These are phyloP conservation scores for Pleomassaria siparia DNA, from an alignment of 2,329 filamentous ascomycete genomes.

Conservation along the genomic window DNA sequence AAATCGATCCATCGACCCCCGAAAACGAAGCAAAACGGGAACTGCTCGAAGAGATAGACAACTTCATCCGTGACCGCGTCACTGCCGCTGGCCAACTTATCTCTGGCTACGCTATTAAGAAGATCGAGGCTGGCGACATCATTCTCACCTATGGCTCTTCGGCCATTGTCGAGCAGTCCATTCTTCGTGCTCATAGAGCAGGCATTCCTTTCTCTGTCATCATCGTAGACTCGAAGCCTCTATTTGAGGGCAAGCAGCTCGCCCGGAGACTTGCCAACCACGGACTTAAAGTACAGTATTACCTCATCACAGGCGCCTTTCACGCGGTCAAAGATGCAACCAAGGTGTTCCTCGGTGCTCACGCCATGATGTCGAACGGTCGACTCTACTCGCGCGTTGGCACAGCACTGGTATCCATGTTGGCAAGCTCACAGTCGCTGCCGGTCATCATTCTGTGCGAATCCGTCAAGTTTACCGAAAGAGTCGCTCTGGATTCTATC, in stretches of 20 bases:
- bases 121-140: constrained; percentile 77
- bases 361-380: constrained; percentile 95
- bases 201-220: constrained; percentile 82
- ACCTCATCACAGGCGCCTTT: constrained; percentile 74
- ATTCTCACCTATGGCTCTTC: constrained; percentile 86
- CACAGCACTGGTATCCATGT: constrained; percentile 82
- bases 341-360: constrained; percentile 77
- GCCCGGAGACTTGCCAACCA: constrained; percentile 69
- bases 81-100: constrained; percentile 86
- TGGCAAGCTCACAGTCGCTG: constrained; percentile 72
- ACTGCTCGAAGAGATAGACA: constrained; percentile 79
- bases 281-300: constrained; percentile 79
- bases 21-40: constrained; percentile 80
- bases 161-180: constrained; percentile 79
- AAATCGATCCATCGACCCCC: constrained; percentile 81
- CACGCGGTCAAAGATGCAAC: constrained; percentile 71
- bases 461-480: constrained; percentile 90
- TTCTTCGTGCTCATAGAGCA: constrained; percentile 68
- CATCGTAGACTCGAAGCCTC: constrained; percentile 74
- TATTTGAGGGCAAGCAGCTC: constrained; percentile 70
- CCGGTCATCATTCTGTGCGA: constrained; percentile 90
- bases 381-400: constrained; percentile 85
- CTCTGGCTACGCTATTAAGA: constrained; percentile 70
- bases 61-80: constrained; percentile 87
- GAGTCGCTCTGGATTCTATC: constrained; percentile 87